Base-by-base conservation (phyloP, 2,329 filamentous ascomycete species). In the Neofusicoccum kwambonambiense region DNA sequence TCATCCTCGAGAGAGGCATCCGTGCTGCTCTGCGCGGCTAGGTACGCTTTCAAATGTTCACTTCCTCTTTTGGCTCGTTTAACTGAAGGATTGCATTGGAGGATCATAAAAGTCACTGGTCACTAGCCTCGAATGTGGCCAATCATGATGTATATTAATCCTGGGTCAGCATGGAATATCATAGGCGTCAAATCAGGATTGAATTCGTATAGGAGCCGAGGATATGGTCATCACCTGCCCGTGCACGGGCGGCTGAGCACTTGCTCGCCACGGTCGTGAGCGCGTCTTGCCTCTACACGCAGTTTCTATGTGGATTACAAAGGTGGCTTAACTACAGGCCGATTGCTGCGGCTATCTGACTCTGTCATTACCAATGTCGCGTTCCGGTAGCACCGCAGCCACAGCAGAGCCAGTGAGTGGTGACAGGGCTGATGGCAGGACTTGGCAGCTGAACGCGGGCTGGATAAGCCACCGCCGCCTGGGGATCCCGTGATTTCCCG, bases 1-100 rank as follows among this genome's bases (percentile, higher is more conserved):
- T 83, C 0, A 75, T 79, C 2, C 64, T 83, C 9, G 85, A 87
- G 71, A 73, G 77, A 67, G 67, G 71, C n/a, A 60, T 76, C 39
- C 75, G 75, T 65, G 64, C 62, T 31, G 63, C 64, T 44, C 35
- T 69, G 12, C 19, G 51, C 1, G 62, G 51, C 35, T 64, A 49
- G 42, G 35, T n/a, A n/a, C 35, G 15, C 17, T 13, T 47, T 11
- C 17, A 9, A 63, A 31, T 19, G 13, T 11, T 13, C n/a, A 19
- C 12, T 22, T 39, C 15, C 31, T 17, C 22, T 4, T 19, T 17
- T 12, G 27, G 15, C 22, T 44, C 37, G 15, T 17, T 22, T 15
- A 35, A 54, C 17, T 4, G n/a, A 22, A 19, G 8, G 15, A 54
- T 42, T 49, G 31, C 8, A 13, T 35, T 41, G 44, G 44, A 51